phyloP scores from a whole-genome alignment of 73 alveolate genomes.

The Paramecium sexaurelia region DNA sequence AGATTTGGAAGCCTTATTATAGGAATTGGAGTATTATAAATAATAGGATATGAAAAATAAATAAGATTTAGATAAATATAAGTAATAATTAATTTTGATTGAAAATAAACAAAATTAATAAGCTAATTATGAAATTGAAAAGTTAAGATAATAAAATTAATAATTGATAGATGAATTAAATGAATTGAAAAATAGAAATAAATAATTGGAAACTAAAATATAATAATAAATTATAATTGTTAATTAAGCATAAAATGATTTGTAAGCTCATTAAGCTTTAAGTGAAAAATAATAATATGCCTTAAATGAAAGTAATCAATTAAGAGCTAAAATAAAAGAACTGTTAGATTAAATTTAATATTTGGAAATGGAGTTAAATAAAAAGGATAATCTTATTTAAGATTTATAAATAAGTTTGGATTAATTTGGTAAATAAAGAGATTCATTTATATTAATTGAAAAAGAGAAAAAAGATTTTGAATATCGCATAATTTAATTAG shows the following conservation, averaged over 20 bases:
- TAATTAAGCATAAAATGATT: neutral
- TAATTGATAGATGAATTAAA: neutral
- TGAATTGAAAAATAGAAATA: neutral
- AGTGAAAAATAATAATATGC: neutral
- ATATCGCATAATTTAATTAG: neutral
- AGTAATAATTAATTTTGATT: neutral
- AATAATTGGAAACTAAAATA: neutral
- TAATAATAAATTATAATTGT: neutral
- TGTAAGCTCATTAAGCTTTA: constrained; percentile 4
- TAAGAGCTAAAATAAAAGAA: neutral
- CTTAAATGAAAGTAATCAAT: neutral
- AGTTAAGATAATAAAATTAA: constrained; percentile 1
- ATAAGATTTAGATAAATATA: neutral
- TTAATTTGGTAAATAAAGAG: neutral
- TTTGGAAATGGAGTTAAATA: neutral
- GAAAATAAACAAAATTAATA: constrained; percentile 25
- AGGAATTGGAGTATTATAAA: neutral
- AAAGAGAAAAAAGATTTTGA: constrained; percentile 5
- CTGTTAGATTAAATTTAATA: neutral
- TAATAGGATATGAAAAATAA: neutral
- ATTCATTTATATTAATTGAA: neutral
- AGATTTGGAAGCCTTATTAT: neutral
- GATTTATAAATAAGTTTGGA: neutral
- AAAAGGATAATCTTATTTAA: neutral
- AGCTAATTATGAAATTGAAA: constrained; percentile 18